Percentiles rank a stretch among this genome's conserved stretches.
These are phyloP conservation scores for Vitis hybrid DNA, from an alignment of 177 flowering plant species.

Conservation along the genomic window DNA sequence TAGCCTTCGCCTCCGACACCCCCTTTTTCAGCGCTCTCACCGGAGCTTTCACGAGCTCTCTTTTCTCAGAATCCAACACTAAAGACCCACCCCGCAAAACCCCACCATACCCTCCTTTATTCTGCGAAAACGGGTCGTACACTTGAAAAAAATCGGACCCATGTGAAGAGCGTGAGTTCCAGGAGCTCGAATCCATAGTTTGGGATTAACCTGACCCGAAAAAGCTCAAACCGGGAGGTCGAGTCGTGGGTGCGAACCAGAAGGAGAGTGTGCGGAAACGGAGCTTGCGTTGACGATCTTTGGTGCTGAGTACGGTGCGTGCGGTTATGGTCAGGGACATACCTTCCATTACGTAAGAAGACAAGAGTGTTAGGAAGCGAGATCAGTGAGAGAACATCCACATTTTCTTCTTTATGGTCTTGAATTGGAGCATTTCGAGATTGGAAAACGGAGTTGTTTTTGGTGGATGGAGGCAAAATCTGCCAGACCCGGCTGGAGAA, in stretches of 20 bases:
- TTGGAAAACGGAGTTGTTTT: neutral
- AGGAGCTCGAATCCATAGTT: constrained; percentile 9
- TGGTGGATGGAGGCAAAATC: neutral
- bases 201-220: constrained; percentile 11
- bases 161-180: constrained; percentile 8
- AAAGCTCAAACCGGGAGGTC: constrained; percentile 62
- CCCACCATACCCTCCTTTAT: constrained; percentile 19
- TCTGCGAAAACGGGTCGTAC: constrained; percentile 27
- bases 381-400: constrained; percentile 49
- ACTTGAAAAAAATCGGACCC: constrained; percentile 16
- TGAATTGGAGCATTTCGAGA: constrained; percentile 43
- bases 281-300: constrained; percentile 22
- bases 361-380: constrained; percentile 8
- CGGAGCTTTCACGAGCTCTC: constrained; percentile 59
- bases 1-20: constrained; percentile 50
- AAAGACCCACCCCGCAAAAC: constrained; percentile 31
- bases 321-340: constrained; percentile 18
- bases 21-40: constrained; percentile 34
- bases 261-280: constrained; percentile 46
- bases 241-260: constrained; percentile 73
- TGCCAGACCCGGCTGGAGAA: constrained; percentile 14
- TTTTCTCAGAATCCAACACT: constrained; percentile 54
- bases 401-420: constrained; percentile 51
- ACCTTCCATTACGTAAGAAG: constrained; percentile 43
- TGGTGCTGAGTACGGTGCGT: constrained; percentile 2